Base-by-base conservation (phyloP, 441 rosid species). In the Theobroma grandiflorum region DNA sequence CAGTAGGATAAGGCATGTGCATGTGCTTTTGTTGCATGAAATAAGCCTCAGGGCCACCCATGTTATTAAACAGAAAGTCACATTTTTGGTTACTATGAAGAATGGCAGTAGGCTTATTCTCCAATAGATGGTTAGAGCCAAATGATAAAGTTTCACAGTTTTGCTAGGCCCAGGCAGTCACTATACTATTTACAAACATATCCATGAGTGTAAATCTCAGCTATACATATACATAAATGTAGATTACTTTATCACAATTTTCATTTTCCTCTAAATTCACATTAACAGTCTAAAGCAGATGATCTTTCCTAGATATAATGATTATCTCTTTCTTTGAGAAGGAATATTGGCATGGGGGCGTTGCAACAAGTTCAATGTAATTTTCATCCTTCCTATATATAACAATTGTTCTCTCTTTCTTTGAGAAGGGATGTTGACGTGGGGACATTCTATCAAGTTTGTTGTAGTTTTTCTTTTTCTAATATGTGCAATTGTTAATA, bases 91-190 rank as follows among this genome's bases (percentile, higher is more conserved):
- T 6, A 55, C 14, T 7, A 72, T 1, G n/a, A n/a, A 37, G 50
- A 33, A 37, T 73, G 16, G 31, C 2, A 55, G n/a, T 53, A 38
- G 63, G 63, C 43, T 14, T 73, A 73, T 55, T 50, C 45, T 57
- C 49, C 37, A 55, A 55, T 11, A 37, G 2, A 55, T 73, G 76
- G 76, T 73, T 73, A 11, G 2, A 73, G 35, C 76, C 33, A 73
- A 38, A 11, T n/a, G n/a, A 38, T 42, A 50, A 31, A 18, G 49
- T 50, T 50, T 43, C 33, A 68, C 26, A 37, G 69, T 63, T 62
- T 65, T 15, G 42, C 52, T 67, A 38, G 71, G 15, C 15, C 22
- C 22, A 37, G 47, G 50, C 31, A 74, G 53, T 57, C 45, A 4
- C 67, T 14, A 59, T 22, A 58, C 8, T 5, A 59, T 74, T 58